phyloP scores from a whole-genome alignment of 208 protist species.

The Leishmania major region DNA sequence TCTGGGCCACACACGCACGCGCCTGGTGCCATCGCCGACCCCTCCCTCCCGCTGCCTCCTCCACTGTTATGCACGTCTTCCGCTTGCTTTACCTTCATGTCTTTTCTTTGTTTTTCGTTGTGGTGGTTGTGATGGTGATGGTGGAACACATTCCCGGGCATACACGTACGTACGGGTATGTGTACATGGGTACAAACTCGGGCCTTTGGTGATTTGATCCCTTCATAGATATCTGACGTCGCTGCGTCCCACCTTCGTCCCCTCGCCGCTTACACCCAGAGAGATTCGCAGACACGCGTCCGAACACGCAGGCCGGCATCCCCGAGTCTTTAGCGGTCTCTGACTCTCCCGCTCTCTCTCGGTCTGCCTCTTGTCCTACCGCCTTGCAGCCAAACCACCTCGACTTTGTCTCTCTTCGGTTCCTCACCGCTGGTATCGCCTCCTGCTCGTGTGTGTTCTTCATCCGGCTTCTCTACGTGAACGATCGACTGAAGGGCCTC shows the following conservation, averaged over 20 bases:
- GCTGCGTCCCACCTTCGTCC: no score
- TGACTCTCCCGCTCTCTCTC: not conserved
- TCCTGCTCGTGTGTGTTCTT: not conserved
- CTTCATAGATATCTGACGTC: no score
- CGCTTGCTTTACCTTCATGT: not conserved
- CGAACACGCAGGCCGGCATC: no score
- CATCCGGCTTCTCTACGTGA: not conserved
- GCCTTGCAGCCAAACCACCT: not conserved
- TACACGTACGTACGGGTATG: not conserved
- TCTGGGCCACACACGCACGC: no score
- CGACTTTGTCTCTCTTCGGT: not conserved
- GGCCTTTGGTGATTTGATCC: no score
- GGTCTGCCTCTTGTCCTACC: not conserved
- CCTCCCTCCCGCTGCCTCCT: not conserved
- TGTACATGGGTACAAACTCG: no score
- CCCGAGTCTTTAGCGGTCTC: not conserved
- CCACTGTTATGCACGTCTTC: not conserved
- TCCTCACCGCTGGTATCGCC: not conserved
- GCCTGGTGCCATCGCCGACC: no score
- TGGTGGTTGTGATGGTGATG: not conserved
- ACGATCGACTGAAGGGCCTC: not conserved
- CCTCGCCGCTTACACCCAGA: no score
- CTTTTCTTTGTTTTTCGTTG: not conserved
- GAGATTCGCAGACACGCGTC: not conserved
- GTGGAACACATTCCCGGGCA: not conserved